phyloP scores from a whole-genome alignment of 352 stramenopile species.

The Elongisporangium prolatum region DNA sequence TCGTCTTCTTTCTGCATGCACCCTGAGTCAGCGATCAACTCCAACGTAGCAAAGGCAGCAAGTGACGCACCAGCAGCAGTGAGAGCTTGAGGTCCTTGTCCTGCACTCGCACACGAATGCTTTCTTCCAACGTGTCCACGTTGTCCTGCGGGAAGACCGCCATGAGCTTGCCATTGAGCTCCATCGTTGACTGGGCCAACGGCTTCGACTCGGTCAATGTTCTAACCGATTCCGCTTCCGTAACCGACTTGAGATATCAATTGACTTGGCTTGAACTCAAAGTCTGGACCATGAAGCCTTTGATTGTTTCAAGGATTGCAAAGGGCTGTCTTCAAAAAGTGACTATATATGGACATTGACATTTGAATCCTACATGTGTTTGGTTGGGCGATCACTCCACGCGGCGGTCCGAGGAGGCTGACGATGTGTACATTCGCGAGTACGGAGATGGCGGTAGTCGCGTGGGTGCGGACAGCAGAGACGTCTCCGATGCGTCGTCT shows the following conservation, averaged over 20 bases:
- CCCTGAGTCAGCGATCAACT: neutral
- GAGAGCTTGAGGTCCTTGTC: conserved; percentile 51
- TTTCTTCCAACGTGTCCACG: conserved; percentile 51
- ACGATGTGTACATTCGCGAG: conserved; percentile 42
- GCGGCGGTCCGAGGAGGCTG: neutral
- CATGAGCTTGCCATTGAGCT: conserved; percentile 8
- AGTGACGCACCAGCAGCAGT: conserved; percentile 45
- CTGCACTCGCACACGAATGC: conserved; percentile 47
- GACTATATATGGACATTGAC: neutral
- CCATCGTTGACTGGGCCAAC: neutral
- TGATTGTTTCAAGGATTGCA: too few relatives aligned
- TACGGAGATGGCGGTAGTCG: conserved; percentile 63
- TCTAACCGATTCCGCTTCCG: neutral
- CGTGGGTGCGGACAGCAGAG: conserved; percentile 60
- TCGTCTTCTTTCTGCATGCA: conserved; percentile 68
- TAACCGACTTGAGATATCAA: neutral
- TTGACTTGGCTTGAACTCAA: too few relatives aligned
- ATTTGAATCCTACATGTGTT: neutral
- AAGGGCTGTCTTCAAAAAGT: too few relatives aligned
- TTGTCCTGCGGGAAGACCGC: conserved; percentile 53
- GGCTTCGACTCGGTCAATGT: neutral
- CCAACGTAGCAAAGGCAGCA: conserved; percentile 10
- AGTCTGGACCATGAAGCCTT: too few relatives aligned
- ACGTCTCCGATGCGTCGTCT: conserved; percentile 87
- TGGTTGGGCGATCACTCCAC: neutral